Base-by-base conservation (phyloP, 495 filamentous ascomycete species). In the Apodospora peruviana region DNA sequence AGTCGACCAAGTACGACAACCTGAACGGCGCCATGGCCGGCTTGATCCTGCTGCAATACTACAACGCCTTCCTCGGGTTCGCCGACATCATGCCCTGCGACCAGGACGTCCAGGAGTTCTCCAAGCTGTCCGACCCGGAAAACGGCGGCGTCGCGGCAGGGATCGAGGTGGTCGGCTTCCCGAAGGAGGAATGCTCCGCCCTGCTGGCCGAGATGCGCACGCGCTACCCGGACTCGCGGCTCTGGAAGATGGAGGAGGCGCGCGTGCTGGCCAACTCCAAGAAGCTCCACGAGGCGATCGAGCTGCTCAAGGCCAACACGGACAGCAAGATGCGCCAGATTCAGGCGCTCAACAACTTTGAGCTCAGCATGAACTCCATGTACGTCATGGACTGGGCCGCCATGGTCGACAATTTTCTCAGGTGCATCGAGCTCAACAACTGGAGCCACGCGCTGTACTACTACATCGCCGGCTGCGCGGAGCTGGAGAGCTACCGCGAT, bases 401-500 rank as follows among this genome's bases (percentile, higher is more conserved):
- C 12, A 87, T 87, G 61, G 76, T 86, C 18, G 75, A 83, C 40
- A 78, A 81, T 12, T 97, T 95, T 63, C 57, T 90, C 22, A 72
- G 82, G 62, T 93, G 91, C 58, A 73, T 90, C 34, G 82, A 85
- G 43, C 78, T 96, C 41, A 96, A 95, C 64, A 87, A 83, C 46
- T 98, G 94, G 93, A 89, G 84, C 21, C 90, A 88, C 40, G 80
- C 84, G 0, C 65, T 98, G 39, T 98, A 98, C 58, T 89, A 90
- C 56, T 98, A 91, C 68, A 86, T 91, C 41, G 86, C 88, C 23
- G 94, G 85, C 32, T 72, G 78, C 16, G 81, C 82, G 1, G 82
- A 95, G 57, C 59, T 96, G 2, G 88, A 89, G 55, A 66, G 86
- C 10, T 98, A 96, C 64, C 82, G 94, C 14, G 68, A 83, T 41